These are phyloP conservation scores for Wickerhamomyces queroliae DNA, from an alignment of 805 yeast species.

Conservation along the genomic window DNA sequence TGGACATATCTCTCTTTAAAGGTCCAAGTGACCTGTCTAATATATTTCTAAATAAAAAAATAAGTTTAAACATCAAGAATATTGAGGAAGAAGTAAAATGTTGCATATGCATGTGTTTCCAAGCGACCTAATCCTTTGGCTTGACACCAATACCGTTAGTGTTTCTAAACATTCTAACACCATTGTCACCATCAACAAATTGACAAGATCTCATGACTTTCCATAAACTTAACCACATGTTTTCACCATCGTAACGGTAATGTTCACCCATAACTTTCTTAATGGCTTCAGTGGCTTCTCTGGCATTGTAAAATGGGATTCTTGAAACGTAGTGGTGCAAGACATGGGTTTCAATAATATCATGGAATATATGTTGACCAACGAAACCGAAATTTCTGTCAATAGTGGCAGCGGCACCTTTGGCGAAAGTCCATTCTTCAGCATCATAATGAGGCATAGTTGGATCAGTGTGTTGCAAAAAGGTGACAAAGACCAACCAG, in stretches of 20 bases:
- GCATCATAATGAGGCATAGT: conserved; percentile 53
- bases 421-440: conserved; percentile 55
- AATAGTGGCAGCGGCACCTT: conserved; percentile 63
- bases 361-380: conserved; percentile 52
- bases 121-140: conserved; percentile 17
- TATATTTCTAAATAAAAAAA: no score
- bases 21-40: no score
- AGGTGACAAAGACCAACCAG: conserved; percentile 61
- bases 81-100: no score
- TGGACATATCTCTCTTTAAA: no score
- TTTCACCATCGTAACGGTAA: conserved; percentile 43
- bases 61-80: no score
- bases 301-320: conserved; percentile 50
- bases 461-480: conserved; percentile 57
- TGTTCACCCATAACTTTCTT: conserved; percentile 47
- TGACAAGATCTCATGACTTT: conserved; percentile 57
- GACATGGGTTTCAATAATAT: conserved; percentile 53
- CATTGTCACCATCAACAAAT: conserved; percentile 63
- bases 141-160: conserved; percentile 37
- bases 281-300: conserved; percentile 47
- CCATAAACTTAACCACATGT: conserved; percentile 56
- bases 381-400: conserved; percentile 57
- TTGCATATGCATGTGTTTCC: no score
- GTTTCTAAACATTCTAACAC: conserved; percentile 64
- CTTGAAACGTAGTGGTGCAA: conserved; percentile 50